Percentiles rank a stretch among this genome's conserved stretches.
Conservation (phyloP, 257 asterid species). For the Sherardia arvensis region DNA sequence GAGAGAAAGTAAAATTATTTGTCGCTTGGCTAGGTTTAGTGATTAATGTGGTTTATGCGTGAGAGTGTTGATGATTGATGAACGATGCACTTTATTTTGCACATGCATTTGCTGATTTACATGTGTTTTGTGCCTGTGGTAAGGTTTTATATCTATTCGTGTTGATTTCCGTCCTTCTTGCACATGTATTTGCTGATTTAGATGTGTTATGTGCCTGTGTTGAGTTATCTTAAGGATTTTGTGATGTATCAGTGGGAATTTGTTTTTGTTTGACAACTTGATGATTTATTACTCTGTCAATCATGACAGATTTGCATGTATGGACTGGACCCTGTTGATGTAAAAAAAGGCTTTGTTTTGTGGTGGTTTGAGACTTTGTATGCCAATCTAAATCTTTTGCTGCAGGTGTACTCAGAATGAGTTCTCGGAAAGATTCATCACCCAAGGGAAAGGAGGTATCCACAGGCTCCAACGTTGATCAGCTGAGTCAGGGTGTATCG, state of each 20-base stretch:
- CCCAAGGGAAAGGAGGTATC: constrained; percentile 20
- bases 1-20: not conserved
- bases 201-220: too few relatives aligned
- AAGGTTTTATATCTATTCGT: not conserved
- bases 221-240: not conserved
- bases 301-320: not conserved
- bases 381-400: not conserved
- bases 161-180: too few relatives aligned
- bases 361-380: not conserved
- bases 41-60: not conserved
- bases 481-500: constrained; percentile 29
- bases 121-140: not conserved
- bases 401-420: constrained; percentile 27
- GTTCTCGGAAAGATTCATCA: constrained; percentile 29
- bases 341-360: not conserved
- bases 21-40: not conserved
- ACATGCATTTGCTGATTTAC: not conserved
- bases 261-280: not conserved
- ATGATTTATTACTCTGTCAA: not conserved
- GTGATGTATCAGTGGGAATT: too few relatives aligned
- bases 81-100: not conserved
- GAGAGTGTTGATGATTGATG: not conserved
- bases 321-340: not conserved
- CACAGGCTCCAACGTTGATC: constrained; percentile 20
- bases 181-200: too few relatives aligned